A percentile compares a stretch with the other conserved stretches of the same genome.
Conservation (phyloP, 257 asterid genomes). For the Solanum etuberosum region DNA sequence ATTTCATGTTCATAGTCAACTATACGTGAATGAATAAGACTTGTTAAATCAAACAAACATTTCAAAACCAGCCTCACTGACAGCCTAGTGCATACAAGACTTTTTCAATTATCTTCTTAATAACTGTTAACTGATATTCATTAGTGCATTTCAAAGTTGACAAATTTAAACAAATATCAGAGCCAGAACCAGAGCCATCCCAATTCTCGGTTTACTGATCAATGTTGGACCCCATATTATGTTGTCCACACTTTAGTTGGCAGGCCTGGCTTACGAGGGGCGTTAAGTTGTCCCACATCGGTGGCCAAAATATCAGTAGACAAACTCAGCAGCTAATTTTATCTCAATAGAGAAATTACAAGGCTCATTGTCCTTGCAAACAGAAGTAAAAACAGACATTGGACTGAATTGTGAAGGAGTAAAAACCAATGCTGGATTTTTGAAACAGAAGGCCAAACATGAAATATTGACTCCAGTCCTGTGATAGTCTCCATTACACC, state of each 20-base stretch:
- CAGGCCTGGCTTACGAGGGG: neutral
- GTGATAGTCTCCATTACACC: neutral
- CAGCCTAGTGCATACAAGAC: neutral
- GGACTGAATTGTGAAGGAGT: neutral
- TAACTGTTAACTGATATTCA: neutral
- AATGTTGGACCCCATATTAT: neutral
- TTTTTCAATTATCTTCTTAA: neutral
- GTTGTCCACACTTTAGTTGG: neutral
- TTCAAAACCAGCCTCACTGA: neutral
- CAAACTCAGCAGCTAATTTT: neutral
- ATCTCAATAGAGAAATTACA: neutral
- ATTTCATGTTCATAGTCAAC: neutral
- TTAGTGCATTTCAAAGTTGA: neutral
- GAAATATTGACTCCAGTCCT: neutral
- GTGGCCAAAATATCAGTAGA: neutral
- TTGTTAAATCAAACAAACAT: neutral
- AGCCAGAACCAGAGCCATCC: neutral
- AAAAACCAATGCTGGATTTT: neutral
- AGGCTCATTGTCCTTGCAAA: neutral
- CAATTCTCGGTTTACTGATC: neutral
- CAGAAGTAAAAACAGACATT: neutral
- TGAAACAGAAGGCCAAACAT: neutral
- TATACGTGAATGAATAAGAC: neutral
- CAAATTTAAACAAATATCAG: neutral
- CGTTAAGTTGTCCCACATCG: neutral